Evolutionary conservation across 2,329 filamentous ascomycete genomes (phyloP).

Genomic region (Emmonsiellopsis sp.): DNA sequence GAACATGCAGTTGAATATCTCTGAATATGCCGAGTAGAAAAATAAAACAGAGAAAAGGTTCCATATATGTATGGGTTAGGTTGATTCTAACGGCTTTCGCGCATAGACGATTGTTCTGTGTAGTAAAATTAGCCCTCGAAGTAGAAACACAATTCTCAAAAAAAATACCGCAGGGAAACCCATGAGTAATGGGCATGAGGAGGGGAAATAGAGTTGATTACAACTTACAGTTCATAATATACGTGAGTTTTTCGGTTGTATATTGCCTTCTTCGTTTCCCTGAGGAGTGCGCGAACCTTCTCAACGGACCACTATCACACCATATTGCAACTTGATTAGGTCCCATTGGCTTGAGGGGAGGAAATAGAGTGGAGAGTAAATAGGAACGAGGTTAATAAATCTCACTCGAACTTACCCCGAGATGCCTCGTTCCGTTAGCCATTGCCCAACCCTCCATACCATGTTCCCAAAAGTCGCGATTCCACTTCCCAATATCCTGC

Average conservation of each 20-base stretch:
- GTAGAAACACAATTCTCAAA: too few relatives aligned
- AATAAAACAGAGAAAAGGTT: too few relatives aligned
- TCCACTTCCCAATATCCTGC: not conserved
- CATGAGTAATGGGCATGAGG: too few relatives aligned
- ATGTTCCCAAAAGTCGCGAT: not conserved
- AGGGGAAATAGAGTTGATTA: not conserved
- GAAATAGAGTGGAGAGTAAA: not conserved
- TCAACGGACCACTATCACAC: constrained; percentile 1
- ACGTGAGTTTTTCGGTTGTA: not conserved
- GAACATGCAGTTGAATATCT: too few relatives aligned
- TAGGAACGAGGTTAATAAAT: not conserved
- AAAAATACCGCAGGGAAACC: too few relatives aligned
- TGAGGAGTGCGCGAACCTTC: not conserved
- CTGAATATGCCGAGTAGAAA: too few relatives aligned
- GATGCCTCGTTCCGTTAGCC: not conserved
- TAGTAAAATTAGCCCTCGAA: too few relatives aligned
- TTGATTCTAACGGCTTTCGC: too few relatives aligned
- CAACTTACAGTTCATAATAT: constrained; percentile 2
- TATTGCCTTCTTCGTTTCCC: not conserved
- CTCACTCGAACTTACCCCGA: not conserved
- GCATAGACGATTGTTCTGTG: too few relatives aligned
- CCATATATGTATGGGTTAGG: too few relatives aligned
- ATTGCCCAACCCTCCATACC: constrained; percentile 11
- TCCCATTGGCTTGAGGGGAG: not conserved
- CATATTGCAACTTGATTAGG: not conserved